Evolutionary conservation across 345 rosid species (phyloP), one percentile per base, ranked within the genome.

Genomic region (Gossypium ekmanianum): DNA sequence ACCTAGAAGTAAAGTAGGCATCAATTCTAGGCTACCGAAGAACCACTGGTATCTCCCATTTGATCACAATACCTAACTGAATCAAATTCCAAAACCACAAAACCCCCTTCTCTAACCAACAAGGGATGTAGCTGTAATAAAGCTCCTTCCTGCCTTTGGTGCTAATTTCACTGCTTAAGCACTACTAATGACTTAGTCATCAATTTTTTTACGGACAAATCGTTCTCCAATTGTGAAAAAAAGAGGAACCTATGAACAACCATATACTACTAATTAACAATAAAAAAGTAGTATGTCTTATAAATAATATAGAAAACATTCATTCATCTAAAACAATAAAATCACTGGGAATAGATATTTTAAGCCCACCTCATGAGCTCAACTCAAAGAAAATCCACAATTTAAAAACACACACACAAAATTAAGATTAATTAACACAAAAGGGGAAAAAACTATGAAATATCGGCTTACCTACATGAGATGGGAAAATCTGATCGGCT

Each of bases 401-500:
- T n/a, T 26, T 51, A 27, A 51, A 26, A 27, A 11, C 41, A 34
- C 41, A 34, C 41, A 34, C 7, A 52, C 9, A 74, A 63, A 18
- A 75, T 52, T 26, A 52, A 59, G 51, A 74, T 17, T 45, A 74
- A 57, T 18, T 7, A 8, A 44, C 22, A 34, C 9, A 52, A 17
- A 16, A 43, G 13, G 9, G 13, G 3, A 1, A n/a, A 22, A 18
- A 22, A 0, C 11, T 34, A 44, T 2, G 26, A 27, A 51, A 9
- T 2, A 39, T 7, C 26, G 11, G 61, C 70, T 80, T 79, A 89
- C 98, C 98, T 61, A 83, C 72, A 57, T 86, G 92, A 87, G 90
- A 80, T 34, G 88, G 82, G 67, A 88, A 86, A 88, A 94, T 83
- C 85, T 84, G 94, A 75, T 90, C 90, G 34, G 92, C 82, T 44